Percentiles rank a stretch among this genome's conserved stretches.
Evolutionary conservation across 2,329 filamentous ascomycete species (phyloP).

Genomic region (Nigrograna mackinnonii): DNA sequence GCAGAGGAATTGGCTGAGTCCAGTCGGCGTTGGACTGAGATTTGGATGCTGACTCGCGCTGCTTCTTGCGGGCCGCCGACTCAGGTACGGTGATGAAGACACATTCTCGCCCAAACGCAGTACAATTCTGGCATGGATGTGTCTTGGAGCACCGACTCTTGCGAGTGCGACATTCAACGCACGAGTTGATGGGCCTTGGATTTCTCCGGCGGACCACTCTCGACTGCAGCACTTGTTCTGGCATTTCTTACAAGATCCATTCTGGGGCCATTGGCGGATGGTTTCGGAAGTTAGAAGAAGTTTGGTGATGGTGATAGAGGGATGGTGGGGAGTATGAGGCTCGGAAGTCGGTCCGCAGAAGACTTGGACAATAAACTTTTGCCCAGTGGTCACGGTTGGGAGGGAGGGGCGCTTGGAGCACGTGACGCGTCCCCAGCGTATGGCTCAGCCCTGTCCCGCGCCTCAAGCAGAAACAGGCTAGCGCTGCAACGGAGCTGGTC

Average conservation of each 20-base stretch:
- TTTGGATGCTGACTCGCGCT: constrained; percentile 31
- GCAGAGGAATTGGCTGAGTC: constrained; percentile 40
- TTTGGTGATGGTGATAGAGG: background rate
- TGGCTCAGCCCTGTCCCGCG: no score
- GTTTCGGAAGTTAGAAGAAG: constrained; percentile 4
- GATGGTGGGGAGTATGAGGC: constrained; percentile 9
- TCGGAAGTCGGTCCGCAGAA: constrained; percentile 22
- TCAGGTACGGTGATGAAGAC: constrained; percentile 44
- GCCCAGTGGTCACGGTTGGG: no score
- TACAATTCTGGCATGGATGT: constrained; percentile 43
- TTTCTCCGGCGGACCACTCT: constrained; percentile 42
- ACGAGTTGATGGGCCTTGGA: constrained; percentile 43
- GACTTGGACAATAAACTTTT: background rate
- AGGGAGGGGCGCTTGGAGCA: no score
- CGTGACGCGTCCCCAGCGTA: no score
- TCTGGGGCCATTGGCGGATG: constrained; percentile 28
- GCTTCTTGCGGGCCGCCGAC: constrained; percentile 40
- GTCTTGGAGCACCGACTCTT: constrained; percentile 44
- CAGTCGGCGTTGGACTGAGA: constrained; percentile 37
- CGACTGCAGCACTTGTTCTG: constrained; percentile 42
- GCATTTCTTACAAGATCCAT: constrained; percentile 35
- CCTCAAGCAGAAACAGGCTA: no score
- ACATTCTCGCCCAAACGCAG: constrained; percentile 42
- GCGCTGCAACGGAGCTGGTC: no score
- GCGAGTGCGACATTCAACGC: constrained; percentile 42